Evolutionary conservation across 768 basidiomycete genomes (phyloP), one percentile per base, ranked within the genome.

Genomic region (Amanita fuliginea): DNA sequence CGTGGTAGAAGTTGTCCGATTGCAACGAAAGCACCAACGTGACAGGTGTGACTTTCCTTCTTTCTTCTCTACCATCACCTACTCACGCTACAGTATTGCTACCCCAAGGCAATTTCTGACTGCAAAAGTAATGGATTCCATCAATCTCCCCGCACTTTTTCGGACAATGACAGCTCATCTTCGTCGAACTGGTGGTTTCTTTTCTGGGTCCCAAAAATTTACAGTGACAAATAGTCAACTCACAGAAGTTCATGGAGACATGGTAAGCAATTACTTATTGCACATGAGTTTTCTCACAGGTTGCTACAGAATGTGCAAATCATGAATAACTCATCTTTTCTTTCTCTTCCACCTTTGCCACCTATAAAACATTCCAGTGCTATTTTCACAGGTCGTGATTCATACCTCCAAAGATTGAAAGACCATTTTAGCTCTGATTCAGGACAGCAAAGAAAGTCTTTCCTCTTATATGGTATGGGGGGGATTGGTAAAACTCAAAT

Each of bases 391-490:
- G 54, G 56, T 21, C 53, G 57, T 19, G 24, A 43, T 28, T 24
- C 21, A 9, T 49, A 48, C 35, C 47, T 57, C 21, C 41, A 49
- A 11, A 44, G 33, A 18, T 51, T 57, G 14, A 53, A 46, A 32
- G 28, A 47, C 18, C 39, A 56, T 53, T 55, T 59, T 30, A 26
- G 16, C 37, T 11, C 13, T 34, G 16, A 28, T 44, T 10, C 24
- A n/a, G 18, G 3, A 34, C 46, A 9, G 34, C 11, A 24, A 22
- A 50, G 54, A 32, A 50, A 46, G 24, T 48, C 36, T 3, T 54
- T 52, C 42, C 51, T 60, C 5, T 46, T 60, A 6, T 47, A 58
- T 49, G 57, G 59, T 10, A 54, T 58, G 46, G 53, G 43, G 3
- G 59, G 57, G 21, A 54, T 55, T 42, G 57, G 55, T 51, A 44